Conservation (phyloP, 2,329 filamentous ascomycete genomes). For the Thermothelomyces thermophilus region DNA sequence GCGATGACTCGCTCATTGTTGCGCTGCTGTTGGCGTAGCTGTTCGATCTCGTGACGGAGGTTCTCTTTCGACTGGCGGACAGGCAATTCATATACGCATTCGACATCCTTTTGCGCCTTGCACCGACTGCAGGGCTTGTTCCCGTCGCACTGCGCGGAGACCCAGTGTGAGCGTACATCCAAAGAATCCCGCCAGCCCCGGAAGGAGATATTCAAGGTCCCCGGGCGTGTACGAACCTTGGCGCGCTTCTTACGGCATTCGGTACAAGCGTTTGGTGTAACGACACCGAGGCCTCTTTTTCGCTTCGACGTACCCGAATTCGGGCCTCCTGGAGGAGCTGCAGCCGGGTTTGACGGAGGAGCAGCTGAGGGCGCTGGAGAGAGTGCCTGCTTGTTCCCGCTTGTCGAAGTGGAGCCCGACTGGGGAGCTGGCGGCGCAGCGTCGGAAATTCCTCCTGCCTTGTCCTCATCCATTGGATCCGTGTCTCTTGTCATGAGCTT, state of each 20-base stretch:
- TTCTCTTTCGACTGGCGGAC: constrained; percentile 59
- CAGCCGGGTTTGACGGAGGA: constrained; percentile 23
- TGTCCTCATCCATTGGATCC: constrained; percentile 23
- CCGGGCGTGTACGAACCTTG: constrained; percentile 39
- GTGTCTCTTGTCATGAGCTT: constrained; percentile 4
- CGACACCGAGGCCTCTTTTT: constrained; percentile 47
- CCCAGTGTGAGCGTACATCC: not conserved
- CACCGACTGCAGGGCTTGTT: constrained; percentile 51
- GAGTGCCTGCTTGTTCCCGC: constrained; percentile 12
- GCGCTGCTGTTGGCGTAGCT: constrained; percentile 47
- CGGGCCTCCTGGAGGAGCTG: constrained; percentile 17
- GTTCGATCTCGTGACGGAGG: constrained; percentile 53
- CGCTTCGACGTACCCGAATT: constrained; percentile 39
- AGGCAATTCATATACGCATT: constrained; percentile 56
- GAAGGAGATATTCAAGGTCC: not conserved
- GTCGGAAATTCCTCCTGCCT: constrained; percentile 5
- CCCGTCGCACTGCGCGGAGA: constrained; percentile 49
- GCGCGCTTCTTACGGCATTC: constrained; percentile 57
- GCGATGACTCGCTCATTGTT: constrained; percentile 50
- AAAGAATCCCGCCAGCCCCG: not conserved
- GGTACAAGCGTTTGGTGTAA: constrained; percentile 55
- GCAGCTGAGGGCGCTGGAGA: constrained; percentile 19
- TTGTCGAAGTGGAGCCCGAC: not conserved
- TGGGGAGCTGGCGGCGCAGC: constrained; percentile 6
- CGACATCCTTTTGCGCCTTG: constrained; percentile 45